Evolutionary conservation across 2,329 filamentous ascomycete genomes (phyloP), one percentile per base, ranked within the genome.

Genomic region (Rhexocercosporidium sp.): DNA sequence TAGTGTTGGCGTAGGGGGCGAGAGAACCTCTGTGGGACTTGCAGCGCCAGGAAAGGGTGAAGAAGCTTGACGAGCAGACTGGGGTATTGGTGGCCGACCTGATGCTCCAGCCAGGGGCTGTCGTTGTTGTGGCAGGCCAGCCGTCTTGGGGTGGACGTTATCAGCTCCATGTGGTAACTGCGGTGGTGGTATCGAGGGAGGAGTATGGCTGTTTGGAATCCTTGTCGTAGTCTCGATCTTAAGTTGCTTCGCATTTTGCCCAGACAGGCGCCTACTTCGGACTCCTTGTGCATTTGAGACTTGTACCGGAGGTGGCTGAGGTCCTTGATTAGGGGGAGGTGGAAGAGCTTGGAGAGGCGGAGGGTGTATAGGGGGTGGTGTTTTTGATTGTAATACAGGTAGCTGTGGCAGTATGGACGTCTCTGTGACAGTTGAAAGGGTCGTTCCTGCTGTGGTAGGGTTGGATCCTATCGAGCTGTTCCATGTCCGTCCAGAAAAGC

Each of bases 381-480:
- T 66, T 65, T 72, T 73, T 4, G 74, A 69, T 51, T 72, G 72
- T 37, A 72, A 62, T 22, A 71, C 59, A 39, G 75, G 75, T 16
- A 76, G 62, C 51, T 77, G 71, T 16, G 74, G 74, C 27, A 72
- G 67, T 9, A 70, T 62, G 31, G 73, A 69, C 20, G 74, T 59
- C 69, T 96, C 93, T 31, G 88, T 86, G 41, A 96, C 89, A 0
- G 91, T 92, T 1, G 92, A 92, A 59, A 94, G 79, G 0, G 86
- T 85, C 18, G 88, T 92, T 22, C 87, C 88, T 59, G 87, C 84
- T 2, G 90, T 91, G 1, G 89, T 88, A 59, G 90, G 87, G 70
- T 92, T 92, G 7, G 91, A 93, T 31, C 86, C 88, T 72, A 88
- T 86, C 8, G 93, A 94, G 76, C 91, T 94, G 76, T 94, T 90